Conservation (phyloP, 2,329 filamentous ascomycete species). For the Paramyrothecium roridum region DNA sequence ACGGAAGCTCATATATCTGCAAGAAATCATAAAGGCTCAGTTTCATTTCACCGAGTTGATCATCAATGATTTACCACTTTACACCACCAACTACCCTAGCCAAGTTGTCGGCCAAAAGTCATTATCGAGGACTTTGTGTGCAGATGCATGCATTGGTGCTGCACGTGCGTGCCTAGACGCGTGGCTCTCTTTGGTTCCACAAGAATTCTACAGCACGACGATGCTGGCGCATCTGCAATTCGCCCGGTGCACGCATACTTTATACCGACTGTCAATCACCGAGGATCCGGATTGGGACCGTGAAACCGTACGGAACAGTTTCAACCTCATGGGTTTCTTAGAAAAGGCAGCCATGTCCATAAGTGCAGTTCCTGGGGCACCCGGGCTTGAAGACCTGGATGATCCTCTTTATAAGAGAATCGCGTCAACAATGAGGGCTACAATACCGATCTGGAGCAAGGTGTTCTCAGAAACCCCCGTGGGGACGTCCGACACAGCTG, state of each 20-base stretch:
- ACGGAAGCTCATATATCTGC: no score
- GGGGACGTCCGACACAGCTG: background rate
- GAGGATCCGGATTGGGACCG: conserved; percentile 37
- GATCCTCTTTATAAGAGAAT: conserved; percentile 5
- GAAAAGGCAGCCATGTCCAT: conserved; percentile 4
- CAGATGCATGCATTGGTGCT: background rate
- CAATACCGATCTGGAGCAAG: conserved; percentile 8
- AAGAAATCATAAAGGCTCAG: conserved; percentile 31
- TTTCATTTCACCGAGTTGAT: conserved; percentile 31
- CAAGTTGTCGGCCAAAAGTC: conserved; percentile 1
- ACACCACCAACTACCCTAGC: conserved; percentile 8
- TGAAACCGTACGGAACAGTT: conserved; percentile 18
- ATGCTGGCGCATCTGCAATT: conserved; percentile 23
- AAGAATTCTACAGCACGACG: conserved; percentile 22
- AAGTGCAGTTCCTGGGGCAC: background rate
- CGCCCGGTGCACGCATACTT: conserved; percentile 25
- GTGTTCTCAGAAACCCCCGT: conserved; percentile 4
- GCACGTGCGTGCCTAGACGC: conserved; percentile 15
- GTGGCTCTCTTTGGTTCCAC: conserved; percentile 23
- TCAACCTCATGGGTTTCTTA: conserved; percentile 25
- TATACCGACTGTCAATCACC: conserved; percentile 19
- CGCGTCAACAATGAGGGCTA: conserved; percentile 4
- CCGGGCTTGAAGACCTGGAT: conserved; percentile 3
- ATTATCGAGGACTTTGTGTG: background rate
- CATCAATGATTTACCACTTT: conserved; percentile 31